A percentile compares a stretch with the other conserved stretches of the same genome.
phyloP scores from a whole-genome alignment of 2,329 filamentous ascomycete genomes.

The Microascus cirrosus region DNA sequence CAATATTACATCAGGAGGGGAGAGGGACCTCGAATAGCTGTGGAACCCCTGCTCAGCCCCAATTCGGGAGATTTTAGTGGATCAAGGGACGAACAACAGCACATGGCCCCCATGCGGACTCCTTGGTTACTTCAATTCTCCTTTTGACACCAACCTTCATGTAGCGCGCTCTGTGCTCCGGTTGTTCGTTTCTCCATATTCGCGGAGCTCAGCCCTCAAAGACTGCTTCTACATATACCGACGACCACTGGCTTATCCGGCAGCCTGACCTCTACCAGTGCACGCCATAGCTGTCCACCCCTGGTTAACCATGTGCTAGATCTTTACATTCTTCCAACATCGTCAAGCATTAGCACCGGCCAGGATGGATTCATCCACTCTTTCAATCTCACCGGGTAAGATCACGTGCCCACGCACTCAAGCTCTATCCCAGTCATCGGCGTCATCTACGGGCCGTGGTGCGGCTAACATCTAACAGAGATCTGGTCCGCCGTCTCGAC shows the following conservation, averaged over 20 bases:
- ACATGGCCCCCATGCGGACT: neutral
- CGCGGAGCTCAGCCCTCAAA: neutral
- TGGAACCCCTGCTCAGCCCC: neutral
- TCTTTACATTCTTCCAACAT: neutral
- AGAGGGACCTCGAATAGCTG: neutral
- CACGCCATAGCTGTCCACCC: neutral
- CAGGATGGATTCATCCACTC: neutral
- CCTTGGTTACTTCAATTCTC: neutral
- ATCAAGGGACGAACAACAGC: neutral
- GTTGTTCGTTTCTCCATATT: neutral
- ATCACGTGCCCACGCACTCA: neutral
- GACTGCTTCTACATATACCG: neutral
- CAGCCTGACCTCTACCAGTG: neutral
- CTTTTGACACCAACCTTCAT: neutral
- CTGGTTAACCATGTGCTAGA: neutral
- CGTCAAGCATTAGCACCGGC: neutral
- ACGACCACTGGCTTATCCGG: neutral
- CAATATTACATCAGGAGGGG: neutral
- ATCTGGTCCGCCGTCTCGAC: conserved; percentile 39
- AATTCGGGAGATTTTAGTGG: neutral
- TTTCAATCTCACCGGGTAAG: neutral
- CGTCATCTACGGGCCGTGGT: neutral
- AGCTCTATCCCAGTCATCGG: neutral
- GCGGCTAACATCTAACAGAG: neutral
- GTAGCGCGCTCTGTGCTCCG: neutral